Evolutionary conservation across 2,329 filamentous ascomycete genomes (phyloP), one percentile per base, ranked within the genome.

Genomic region (Ascosphaera aggregata): DNA sequence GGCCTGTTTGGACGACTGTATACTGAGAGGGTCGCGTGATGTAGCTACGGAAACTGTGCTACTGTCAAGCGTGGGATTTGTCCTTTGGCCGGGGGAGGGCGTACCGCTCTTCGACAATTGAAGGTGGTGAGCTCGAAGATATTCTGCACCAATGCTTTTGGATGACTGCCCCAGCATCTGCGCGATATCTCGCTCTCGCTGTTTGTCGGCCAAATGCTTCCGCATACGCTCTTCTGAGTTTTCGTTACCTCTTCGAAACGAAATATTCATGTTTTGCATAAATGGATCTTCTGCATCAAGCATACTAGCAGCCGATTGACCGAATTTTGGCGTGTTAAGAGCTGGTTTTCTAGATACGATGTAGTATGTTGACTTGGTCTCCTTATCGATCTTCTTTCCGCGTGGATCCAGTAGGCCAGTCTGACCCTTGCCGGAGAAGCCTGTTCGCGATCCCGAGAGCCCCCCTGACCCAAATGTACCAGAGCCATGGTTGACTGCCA

Each of bases 401-500:
- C 11, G 22, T 11, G 22, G 22, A 27, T 27, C 22, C 5, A 27
- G 22, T 11, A 27, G 11, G 5, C 22, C 22, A 27, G 22, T 27
- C 22, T 27, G 22, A 27, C 22, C 22, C 22, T 27, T 27, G 15
- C 48, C 50, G 24, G 51, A 57, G 18, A 53, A 54, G 36, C 56
- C 58, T n/a, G 59, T 63, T 3, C 64, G 67, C 16, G 54, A 49
- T 9, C 54, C 52, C 19, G 51, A 51, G 34, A 53, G 48, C 34
- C 52, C 54, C 36, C 53, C 55, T 34, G 51, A 53, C 22, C 52
- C 58, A 44, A 63, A 63, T 38, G 66, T 60, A 18, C 64, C 64
- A 2, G 67, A 68, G 55, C 74, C 76, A 9, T 66, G 69, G 51
- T 85, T 92, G 43, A 94, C 67, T 50, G 92, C 84, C 63, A 85